Evolutionary conservation across 495 filamentous ascomycete species (phyloP).

Genomic region (Amniculicola lignicola): DNA sequence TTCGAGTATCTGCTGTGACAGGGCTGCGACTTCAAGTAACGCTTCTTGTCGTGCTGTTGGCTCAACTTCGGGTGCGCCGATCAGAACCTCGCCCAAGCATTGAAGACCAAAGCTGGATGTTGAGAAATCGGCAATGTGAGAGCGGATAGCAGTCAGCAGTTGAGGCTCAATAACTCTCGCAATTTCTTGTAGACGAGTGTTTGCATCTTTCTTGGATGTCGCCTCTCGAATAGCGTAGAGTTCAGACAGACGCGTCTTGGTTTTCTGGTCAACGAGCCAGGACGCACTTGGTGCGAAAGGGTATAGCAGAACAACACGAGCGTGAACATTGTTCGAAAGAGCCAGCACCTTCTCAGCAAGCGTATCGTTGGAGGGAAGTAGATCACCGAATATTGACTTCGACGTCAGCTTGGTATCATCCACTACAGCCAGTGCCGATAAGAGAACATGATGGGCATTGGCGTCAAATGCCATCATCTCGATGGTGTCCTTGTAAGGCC

Average conservation of each 20-base stretch:
- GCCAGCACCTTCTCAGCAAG: slow-evolving; percentile 58
- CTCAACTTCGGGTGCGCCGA: slow-evolving; percentile 57
- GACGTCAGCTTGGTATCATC: slow-evolving; percentile 89
- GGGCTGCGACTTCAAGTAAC: slow-evolving; percentile 65
- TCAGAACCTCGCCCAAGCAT: slow-evolving; percentile 75
- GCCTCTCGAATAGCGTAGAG: slow-evolving; percentile 53
- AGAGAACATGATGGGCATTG: slow-evolving; percentile 73
- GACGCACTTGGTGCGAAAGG: slow-evolving; percentile 70
- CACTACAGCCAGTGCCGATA: slow-evolving; percentile 82
- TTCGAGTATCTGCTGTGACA: slow-evolving; percentile 61
- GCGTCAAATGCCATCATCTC: slow-evolving; percentile 75
- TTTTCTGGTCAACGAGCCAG: slow-evolving; percentile 56
- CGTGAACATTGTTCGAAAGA: slow-evolving; percentile 64
- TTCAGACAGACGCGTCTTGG: slow-evolving; percentile 45
- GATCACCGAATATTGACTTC: slow-evolving; percentile 79
- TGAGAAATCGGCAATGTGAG: slow-evolving; percentile 62
- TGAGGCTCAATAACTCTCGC: slow-evolving; percentile 62
- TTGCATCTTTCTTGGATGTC: slow-evolving; percentile 82
- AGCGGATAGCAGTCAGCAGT: slow-evolving; percentile 67
- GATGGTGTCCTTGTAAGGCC: slow-evolving; percentile 79
- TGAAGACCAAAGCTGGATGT: slow-evolving; percentile 79
- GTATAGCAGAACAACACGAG: slow-evolving; percentile 77
- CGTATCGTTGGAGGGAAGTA: slow-evolving; percentile 56
- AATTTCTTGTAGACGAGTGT: slow-evolving; percentile 70
- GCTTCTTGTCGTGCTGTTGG: slow-evolving; percentile 61